Conservation (phyloP, 371 early-diverging fungal species). For the Edhazardia aedis region DNA sequence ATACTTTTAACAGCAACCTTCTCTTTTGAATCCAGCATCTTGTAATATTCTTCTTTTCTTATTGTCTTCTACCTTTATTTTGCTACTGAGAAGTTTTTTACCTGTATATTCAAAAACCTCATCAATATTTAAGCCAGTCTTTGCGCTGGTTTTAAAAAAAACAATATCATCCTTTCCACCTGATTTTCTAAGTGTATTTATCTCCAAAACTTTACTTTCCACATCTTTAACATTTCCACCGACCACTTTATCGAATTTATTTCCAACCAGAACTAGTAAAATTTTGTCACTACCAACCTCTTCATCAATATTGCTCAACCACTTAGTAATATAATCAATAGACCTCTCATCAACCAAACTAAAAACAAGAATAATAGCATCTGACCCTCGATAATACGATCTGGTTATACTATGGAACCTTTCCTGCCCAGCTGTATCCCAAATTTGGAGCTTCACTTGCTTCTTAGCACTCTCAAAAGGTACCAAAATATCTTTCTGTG, state of each 20-base stretch:
- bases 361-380: constrained; percentile 91
- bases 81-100: too few relatives aligned
- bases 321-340: constrained; percentile 78
- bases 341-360: constrained; percentile 87
- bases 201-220: constrained; percentile 47
- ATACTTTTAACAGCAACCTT: too few relatives aligned
- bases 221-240: constrained; percentile 19
- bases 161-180: neutral
- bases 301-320: constrained; percentile 88
- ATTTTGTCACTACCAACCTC: constrained; percentile 77
- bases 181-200: neutral
- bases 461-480: constrained; percentile 50
- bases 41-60: too few relatives aligned
- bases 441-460: constrained; percentile 78
- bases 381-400: constrained; percentile 90
- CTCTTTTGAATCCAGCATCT: too few relatives aligned
- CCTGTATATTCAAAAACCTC: neutral
- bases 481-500: constrained; percentile 69
- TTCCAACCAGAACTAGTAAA: constrained; percentile 85
- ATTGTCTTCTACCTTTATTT: too few relatives aligned
- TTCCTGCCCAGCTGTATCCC: constrained; percentile 99
- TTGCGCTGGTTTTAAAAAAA: neutral
- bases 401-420: constrained; percentile 93
- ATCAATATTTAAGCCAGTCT: neutral
- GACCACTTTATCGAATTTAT: constrained; percentile 65